These are phyloP conservation scores for Ammopiptanthus mongolicus DNA, from an alignment of 306 rosid species.

Conservation along the genomic window DNA sequence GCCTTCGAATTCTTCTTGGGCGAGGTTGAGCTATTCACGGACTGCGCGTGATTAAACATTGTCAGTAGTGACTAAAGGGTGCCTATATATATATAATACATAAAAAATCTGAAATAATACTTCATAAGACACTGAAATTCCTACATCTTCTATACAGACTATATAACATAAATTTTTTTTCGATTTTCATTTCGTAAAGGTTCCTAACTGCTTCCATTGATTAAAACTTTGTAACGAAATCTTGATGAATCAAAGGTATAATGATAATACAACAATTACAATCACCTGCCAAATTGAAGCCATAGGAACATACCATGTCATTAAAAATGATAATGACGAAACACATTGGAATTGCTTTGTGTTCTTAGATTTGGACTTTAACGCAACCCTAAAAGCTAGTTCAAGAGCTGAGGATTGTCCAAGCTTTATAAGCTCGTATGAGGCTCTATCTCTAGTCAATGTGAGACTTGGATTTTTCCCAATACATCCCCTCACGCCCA, in stretches of 20 bases:
- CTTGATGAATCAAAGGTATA: not conserved
- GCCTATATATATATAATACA: no score
- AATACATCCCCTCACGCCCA: no score
- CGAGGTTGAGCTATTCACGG: not conserved
- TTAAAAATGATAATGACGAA: not conserved
- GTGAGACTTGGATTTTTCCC: no score
- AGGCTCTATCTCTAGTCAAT: no score
- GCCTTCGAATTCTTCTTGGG: conserved; percentile 24
- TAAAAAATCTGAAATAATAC: no score
- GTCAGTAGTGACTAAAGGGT: no score
- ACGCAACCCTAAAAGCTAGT: no score
- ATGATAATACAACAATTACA: not conserved
- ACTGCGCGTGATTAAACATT: no score
- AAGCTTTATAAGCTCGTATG: no score
- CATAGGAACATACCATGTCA: not conserved
- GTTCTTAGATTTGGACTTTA: no score
- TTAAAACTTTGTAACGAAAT: not conserved
- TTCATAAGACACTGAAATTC: not conserved
- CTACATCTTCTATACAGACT: not conserved
- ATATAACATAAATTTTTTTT: not conserved
- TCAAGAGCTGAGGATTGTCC: no score
- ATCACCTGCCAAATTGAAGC: not conserved
- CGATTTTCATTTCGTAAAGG: not conserved
- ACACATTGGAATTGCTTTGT: no score
- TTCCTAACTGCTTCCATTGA: not conserved